These are phyloP conservation scores for Entonaema liquescens DNA, from an alignment of 495 filamentous ascomycete species.

Conservation along the genomic window DNA sequence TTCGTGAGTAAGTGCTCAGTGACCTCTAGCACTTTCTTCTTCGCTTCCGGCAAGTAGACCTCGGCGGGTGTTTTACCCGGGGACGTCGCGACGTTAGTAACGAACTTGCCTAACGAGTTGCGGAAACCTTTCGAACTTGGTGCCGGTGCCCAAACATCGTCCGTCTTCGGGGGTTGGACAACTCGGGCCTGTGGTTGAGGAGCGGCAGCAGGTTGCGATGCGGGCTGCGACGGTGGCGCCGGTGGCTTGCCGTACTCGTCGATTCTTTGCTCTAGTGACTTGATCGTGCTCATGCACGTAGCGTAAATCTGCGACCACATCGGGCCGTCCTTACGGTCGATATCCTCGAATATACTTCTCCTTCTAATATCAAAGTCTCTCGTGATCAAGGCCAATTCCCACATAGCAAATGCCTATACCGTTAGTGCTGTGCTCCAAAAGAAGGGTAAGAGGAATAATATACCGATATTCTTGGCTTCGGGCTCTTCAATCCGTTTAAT, in stretches of 20 bases:
- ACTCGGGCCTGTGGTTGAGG: conserved; percentile 41
- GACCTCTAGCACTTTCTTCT: conserved; percentile 46
- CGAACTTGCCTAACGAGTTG: conserved; percentile 60
- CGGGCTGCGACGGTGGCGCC: conserved; percentile 41
- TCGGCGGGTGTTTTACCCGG: conserved; percentile 65
- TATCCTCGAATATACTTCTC: conserved; percentile 85
- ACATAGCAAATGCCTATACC: conserved; percentile 79
- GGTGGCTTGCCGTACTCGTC: conserved; percentile 63
- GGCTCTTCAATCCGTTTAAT: conserved; percentile 81
- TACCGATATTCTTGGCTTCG: conserved; percentile 65
- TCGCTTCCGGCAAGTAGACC: conserved; percentile 51
- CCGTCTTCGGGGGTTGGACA: conserved; percentile 48
- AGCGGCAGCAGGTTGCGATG: conserved; percentile 39
- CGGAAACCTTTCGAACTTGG: conserved; percentile 18
- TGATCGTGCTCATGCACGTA: conserved; percentile 72
- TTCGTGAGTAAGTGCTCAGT: conserved; percentile 55
- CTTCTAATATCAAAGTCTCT: conserved; percentile 75
- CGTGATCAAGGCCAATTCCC: conserved; percentile 86
- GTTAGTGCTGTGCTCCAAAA: conserved; percentile 34
- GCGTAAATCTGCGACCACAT: conserved; percentile 82
- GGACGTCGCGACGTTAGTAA: conserved; percentile 65
- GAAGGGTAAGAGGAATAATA: not conserved
- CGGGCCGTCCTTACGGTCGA: conserved; percentile 80
- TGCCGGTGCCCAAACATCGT: conserved; percentile 44
- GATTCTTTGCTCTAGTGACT: conserved; percentile 70